Evolutionary conservation across 768 basidiomycete genomes (phyloP).

Genomic region (Mrakia frigida): DNA sequence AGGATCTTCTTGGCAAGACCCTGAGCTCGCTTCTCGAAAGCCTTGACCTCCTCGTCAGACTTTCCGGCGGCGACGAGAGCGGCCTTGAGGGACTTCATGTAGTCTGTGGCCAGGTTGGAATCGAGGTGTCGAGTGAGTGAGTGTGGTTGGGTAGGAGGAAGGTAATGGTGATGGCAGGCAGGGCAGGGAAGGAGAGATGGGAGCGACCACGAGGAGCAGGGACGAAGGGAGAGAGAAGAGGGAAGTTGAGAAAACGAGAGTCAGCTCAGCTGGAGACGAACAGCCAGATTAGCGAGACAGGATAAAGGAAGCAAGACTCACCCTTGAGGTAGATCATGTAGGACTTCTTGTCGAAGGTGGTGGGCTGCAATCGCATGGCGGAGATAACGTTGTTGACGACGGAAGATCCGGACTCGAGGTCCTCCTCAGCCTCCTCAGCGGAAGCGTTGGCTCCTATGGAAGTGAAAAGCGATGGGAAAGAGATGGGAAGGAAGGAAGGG

Average conservation of each 20-base stretch:
- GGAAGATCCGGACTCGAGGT: constrained; percentile 67
- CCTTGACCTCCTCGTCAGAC: constrained; percentile 50
- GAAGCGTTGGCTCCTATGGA: constrained; percentile 83
- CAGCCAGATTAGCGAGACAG: too few relatives aligned
- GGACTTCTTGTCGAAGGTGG: constrained; percentile 79
- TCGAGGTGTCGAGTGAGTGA: background rate
- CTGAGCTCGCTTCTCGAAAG: constrained; percentile 75
- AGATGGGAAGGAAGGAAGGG: background rate
- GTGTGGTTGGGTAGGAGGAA: background rate
- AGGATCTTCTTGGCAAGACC: constrained; percentile 82
- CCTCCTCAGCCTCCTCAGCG: constrained; percentile 75
- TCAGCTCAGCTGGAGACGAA: background rate
- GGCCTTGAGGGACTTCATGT: constrained; percentile 87
- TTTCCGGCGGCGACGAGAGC: constrained; percentile 49
- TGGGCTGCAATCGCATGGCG: constrained; percentile 75
- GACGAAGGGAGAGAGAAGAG: background rate
- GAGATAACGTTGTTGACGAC: constrained; percentile 83
- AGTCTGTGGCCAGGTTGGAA: constrained; percentile 47
- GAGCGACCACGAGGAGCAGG: background rate
- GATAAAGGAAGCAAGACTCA: constrained; percentile 23
- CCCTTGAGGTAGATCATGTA: constrained; percentile 36
- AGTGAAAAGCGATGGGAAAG: background rate
- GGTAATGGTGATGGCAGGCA: background rate
- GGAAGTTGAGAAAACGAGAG: too few relatives aligned
- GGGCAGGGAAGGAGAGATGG: too few relatives aligned